Evolutionary conservation across 129 eudicot genomes (phyloP), one percentile per base, ranked within the genome.

Genomic region (Lactuca saligna): DNA sequence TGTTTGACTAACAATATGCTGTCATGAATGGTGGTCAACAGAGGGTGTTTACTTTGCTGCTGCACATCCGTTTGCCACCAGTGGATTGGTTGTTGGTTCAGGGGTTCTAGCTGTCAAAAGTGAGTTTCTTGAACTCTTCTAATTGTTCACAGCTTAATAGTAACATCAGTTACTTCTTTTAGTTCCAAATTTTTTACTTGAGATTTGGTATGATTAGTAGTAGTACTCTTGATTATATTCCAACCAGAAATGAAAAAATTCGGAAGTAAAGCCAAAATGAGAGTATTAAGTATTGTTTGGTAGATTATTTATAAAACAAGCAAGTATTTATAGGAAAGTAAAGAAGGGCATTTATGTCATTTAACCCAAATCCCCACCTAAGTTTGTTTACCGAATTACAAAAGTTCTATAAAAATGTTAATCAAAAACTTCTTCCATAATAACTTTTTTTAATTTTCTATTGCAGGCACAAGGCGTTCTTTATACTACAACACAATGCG

Each of bases 401-500:
- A 35, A 70, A 61, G 41, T n/a, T 68, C 2, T 51, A 37, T 17
- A 53, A 9, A 64, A 10, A 29, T 29, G 4, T 63, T 17, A 39
- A 48, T 66, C 58, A 14, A 20, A 16, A 66, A 17, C n/a, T 61
- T 9, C 13, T n/a, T 44, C 20, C 50, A 51, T 61, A 33, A 64
- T 34, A n/a, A 61, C 71, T 44, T 66, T 39, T 39, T 67, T 74
- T 61, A 49, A 29, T 48, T 38, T 37, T 81, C 34, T 48, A 46
- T 37, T 81, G 86, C 84, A 93, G 99, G 81, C 65, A 87, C 97
- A 70, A 89, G 99, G 75, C 96, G 82, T 41, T 83, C 86, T 73
- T 69, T 93, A 78, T 87, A 87, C 82, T 87, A 83, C 85, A 93
- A 69, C 31, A 79, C 87, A 10, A 17, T 85, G 87, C 90, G 93